Evolutionary conservation across 2,329 filamentous ascomycete species (phyloP), one percentile per base, ranked within the genome.

Genomic region (Moelleriella libera): DNA sequence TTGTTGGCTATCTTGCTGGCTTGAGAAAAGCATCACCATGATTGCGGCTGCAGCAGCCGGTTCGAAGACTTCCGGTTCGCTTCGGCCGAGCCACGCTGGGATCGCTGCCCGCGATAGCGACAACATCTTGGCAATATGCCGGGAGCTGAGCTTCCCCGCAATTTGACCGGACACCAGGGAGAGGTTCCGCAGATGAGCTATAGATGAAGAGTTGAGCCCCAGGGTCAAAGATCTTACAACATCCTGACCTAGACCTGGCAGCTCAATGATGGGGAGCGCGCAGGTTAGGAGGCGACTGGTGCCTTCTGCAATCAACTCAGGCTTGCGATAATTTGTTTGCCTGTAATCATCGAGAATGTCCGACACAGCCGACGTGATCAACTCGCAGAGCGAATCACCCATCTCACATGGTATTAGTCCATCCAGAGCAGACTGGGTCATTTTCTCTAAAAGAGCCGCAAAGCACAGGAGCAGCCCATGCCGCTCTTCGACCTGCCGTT

Each of bases 401-500:
- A 60, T 44, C 9, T 57, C 46, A 8, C 43, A 37, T 32, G 44
- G 7, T 29, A 12, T 21, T 41, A 39, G 6, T 40, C 47, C 11
- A 21, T 49, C 21, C 4, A 45, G 48, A 5, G 59, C 44, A 21
- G 70, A 49, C 4, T 54, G 55, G 0, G 71, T 68, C 9, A 76
- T 55, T 5, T 61, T 60, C 46, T 80, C 70, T 4, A 82, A 56
- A 0, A 83, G 64, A 5, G 75, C 70, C 2, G 82, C 75, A n/a
- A 84, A 63, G 31, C 75, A 74, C 6, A 83, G 61, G 1, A 85
- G 57, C 5, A 86, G 62, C 0, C 84, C 84, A 56, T 88, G 84
- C 2, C 79, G 70, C 56, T 85, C 80, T 56, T 86, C 82, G 2
- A 82, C 74, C 55, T 87, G 79, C 32, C 81, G 70, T 29, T 55